Base-by-base conservation (phyloP, 805 yeast genomes). In the Wickerhamomyces chaumierensis region DNA sequence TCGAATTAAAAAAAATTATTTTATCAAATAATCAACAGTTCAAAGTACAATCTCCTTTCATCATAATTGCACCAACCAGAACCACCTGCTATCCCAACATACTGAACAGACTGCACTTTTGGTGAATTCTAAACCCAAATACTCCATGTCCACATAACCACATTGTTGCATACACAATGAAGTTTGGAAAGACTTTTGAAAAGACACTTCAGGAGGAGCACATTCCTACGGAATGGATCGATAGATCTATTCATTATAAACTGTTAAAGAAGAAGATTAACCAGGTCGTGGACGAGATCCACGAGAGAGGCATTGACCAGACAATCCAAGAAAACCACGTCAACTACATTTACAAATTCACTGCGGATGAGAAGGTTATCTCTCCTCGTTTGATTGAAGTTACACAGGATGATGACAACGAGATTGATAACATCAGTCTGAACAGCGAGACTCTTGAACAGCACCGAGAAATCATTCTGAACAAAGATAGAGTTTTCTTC, bases 171-270 rank as follows among this genome's bases (percentile, higher is more conserved):
- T 9, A 21, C 23, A 21, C 23, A 5, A 82, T 82, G 90, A 82
- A 81, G 66, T 81, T 82, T 53, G 88, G 85, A 4, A 82, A 81
- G 53, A 69, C 72, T 5, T 71, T 78, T 40, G 81, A 81, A 51
- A 74, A 78, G 48, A 70, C 76, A 2, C 64, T 82, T 18, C 63
- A 63, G 29, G 78, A 71, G 39, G 80, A 76, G 36, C 67, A 69
- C 3, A 63, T 81, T 14, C 90, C 90, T 5, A 65, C 62, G 20
- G 79, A 74, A 18, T 81, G 92, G 92, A 60, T 71, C 0, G 69
- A 65, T 21, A 69, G 73, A 6, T 83, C 87, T 13, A 80, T 81
- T 35, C 83, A 80, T 46, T 81, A 81, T 54, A 81, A 81, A 53
- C 69, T 75, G 3, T 55, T 81, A 41, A 81, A 81, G 52, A 82